Conservation (phyloP, 192 early-diverging fungal species). For the Gaertneriomyces sp. region DNA sequence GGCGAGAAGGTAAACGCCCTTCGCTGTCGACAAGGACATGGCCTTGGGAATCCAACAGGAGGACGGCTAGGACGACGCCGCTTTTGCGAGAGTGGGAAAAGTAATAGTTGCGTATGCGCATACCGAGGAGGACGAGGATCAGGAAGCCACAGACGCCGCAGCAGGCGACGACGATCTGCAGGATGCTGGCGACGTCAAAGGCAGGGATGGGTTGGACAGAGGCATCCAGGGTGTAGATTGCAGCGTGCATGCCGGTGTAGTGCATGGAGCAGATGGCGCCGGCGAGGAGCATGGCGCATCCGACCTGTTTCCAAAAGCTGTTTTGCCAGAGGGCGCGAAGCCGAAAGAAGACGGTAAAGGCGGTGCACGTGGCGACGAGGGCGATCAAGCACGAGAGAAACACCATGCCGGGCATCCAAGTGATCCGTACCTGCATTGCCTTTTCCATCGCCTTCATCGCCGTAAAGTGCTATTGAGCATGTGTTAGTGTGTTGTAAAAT, state of each 20-base stretch:
- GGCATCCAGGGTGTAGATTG: conserved; percentile 4
- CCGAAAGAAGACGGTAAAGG: conserved; percentile 48
- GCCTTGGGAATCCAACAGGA: conserved; percentile 10
- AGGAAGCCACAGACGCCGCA: conserved; percentile 16
- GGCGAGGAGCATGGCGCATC: conserved; percentile 44
- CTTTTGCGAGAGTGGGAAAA: conserved; percentile 10
- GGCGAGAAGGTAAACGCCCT: conserved; percentile 8
- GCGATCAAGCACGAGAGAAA: conserved; percentile 40
- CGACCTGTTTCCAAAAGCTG: conserved; percentile 43
- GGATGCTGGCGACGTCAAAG: conserved; percentile 5
- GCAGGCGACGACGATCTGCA: conserved; percentile 7
- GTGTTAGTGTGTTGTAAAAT: background rate
- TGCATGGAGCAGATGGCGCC: conserved; percentile 42
- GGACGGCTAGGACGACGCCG: background rate
- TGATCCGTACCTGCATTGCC: conserved; percentile 9
- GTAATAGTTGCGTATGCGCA: conserved; percentile 10
- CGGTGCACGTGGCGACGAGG: conserved; percentile 32
- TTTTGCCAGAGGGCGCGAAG: conserved; percentile 45
- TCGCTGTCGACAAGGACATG: conserved; percentile 6
- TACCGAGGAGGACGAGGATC: background rate
- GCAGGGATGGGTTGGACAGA: background rate
- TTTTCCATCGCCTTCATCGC: conserved; percentile 22
- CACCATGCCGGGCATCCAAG: conserved; percentile 18
- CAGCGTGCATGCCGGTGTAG: conserved; percentile 16
- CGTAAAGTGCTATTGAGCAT: conserved; percentile 13